phyloP scores from a whole-genome alignment of 2,329 filamentous ascomycete species.

The Diplodia corticola region DNA sequence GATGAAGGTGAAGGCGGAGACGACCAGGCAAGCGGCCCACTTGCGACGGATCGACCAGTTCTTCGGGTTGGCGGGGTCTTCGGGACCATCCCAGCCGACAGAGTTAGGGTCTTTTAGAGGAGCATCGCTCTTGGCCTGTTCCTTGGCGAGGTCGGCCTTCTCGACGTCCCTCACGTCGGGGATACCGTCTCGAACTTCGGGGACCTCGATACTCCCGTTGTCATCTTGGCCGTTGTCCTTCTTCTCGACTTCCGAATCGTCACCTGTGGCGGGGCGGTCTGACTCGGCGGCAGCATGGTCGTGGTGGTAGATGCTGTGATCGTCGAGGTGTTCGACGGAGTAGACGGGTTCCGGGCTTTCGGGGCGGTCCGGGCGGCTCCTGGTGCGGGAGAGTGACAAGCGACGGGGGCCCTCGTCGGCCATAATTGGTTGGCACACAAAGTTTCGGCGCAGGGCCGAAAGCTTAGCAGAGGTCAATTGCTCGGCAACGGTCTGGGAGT shows the following conservation, averaged over 20 bases:
- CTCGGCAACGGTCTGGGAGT: not conserved
- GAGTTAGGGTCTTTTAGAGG: conserved; percentile 36
- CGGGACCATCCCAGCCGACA: conserved; percentile 47
- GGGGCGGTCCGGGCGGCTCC: conserved; percentile 28
- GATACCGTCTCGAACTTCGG: conserved; percentile 34
- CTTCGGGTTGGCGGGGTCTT: conserved; percentile 49
- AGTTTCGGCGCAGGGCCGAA: conserved; percentile 7
- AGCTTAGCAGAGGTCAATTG: conserved; percentile 14
- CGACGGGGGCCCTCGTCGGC: conserved; percentile 2
- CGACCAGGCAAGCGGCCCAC: conserved; percentile 49
- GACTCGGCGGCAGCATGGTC: conserved; percentile 31
- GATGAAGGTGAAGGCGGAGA: conserved; percentile 43
- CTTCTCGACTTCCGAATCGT: conserved; percentile 25
- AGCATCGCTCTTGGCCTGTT: conserved; percentile 34
- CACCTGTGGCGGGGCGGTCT: not conserved
- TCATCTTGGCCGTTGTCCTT: conserved; percentile 26
- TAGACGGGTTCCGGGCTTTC: conserved; percentile 30
- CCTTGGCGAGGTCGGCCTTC: conserved; percentile 26
- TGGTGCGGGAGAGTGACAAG: conserved; percentile 12
- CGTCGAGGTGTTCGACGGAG: conserved; percentile 36
- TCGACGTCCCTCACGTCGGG: conserved; percentile 37
- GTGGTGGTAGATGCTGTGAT: conserved; percentile 39
- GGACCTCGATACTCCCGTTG: conserved; percentile 22
- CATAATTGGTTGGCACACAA: conserved; percentile 15
- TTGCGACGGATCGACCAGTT: conserved; percentile 49